These are phyloP conservation scores for Monosporascus sp. DNA, from an alignment of 2,329 filamentous ascomycete species.

Conservation along the genomic window DNA sequence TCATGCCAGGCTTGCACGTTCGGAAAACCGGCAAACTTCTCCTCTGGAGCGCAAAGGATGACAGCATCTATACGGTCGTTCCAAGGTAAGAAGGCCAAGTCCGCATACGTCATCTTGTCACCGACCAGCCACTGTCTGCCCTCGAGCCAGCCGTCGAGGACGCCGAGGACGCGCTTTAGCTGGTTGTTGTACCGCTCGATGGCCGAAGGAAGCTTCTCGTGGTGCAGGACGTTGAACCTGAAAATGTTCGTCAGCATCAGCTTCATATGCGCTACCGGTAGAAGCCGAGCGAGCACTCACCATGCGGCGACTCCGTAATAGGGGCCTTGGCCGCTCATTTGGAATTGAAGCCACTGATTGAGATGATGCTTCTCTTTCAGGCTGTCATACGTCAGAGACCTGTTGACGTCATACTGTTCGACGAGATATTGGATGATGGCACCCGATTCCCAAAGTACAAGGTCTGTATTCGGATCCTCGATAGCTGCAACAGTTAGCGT, in stretches of 20 bases:
- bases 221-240: conserved; percentile 35
- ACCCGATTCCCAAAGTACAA: conserved; percentile 42
- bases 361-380: conserved; percentile 28
- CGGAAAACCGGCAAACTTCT: conserved; percentile 11
- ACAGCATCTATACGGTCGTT: conserved; percentile 8
- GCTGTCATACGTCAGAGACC: conserved; percentile 29
- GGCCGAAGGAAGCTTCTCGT: conserved; percentile 39
- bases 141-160: conserved; percentile 38
- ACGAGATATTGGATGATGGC: conserved; percentile 42
- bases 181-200: conserved; percentile 43
- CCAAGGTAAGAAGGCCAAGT: conserved; percentile 16
- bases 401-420: conserved; percentile 33
- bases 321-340: conserved; percentile 38
- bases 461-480: conserved; percentile 38
- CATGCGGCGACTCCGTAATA: conserved; percentile 32
- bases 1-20: conserved; percentile 15
- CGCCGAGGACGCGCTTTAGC: conserved; percentile 38
- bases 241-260: neutral
- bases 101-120: conserved; percentile 30
- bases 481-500: conserved; percentile 19
- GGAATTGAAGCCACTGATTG: conserved; percentile 40
- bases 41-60: neutral
- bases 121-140: conserved; percentile 34
- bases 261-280: neutral
- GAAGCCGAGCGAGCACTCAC: neutral